Conservation (phyloP, 2,329 filamentous ascomycete species). For the Tolypocladium nubicola region DNA sequence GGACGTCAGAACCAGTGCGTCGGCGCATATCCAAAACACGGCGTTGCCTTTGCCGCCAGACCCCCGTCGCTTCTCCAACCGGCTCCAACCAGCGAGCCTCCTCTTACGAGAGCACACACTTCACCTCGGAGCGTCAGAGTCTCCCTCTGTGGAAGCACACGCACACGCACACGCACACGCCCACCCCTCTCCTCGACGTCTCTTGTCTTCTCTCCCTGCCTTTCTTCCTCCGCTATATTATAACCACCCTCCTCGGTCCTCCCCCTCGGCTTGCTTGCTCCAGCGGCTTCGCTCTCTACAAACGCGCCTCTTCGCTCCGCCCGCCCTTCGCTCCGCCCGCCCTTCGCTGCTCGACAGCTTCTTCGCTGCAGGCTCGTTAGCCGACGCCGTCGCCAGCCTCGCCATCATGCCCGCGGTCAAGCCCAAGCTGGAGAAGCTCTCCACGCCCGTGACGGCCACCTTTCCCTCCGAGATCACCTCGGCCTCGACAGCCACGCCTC, state of each 20-base stretch:
- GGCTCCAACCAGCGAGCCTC: conserved; percentile 1
- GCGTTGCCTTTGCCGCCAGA: conserved; percentile 12
- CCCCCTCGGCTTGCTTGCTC: not conserved
- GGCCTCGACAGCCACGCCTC: conserved; percentile 57
- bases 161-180: not conserved
- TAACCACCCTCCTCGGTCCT: not conserved
- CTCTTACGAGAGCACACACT: conserved; percentile 1
- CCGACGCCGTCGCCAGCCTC: conserved; percentile 1
- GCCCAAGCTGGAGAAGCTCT: conserved; percentile 51
- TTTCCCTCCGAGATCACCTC: conserved; percentile 53
- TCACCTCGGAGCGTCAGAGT: not conserved
- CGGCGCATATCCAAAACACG: conserved; percentile 13
- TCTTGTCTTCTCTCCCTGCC: conserved; percentile 5
- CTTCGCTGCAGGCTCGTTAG: not conserved
- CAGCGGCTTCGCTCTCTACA: not conserved
- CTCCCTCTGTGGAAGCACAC: not conserved
- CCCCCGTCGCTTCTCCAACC: conserved; percentile 4
- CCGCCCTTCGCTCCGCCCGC: not conserved
- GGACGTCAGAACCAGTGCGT: conserved; percentile 10
- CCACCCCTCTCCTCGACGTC: conserved; percentile 4
- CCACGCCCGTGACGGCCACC: conserved; percentile 50
- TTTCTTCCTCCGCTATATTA: not conserved
- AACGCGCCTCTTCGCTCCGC: not conserved
- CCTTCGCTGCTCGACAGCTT: not conserved
- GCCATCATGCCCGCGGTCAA: conserved; percentile 40